These are phyloP conservation scores for Fusarium sp. DNA, from an alignment of 2,329 filamentous ascomycete species.

Conservation along the genomic window DNA sequence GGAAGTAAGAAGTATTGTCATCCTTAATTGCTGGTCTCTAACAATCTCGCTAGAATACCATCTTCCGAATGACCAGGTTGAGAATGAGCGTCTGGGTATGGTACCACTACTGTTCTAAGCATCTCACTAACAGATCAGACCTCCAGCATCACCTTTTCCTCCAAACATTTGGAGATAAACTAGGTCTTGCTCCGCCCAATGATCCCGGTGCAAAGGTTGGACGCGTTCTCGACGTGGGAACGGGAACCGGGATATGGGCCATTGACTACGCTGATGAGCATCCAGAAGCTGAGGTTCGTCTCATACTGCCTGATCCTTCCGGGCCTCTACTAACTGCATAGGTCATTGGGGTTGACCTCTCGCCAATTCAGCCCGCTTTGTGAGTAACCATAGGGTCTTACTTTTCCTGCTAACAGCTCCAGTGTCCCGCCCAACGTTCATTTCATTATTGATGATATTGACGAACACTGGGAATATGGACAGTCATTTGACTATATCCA, in stretches of 20 bases:
- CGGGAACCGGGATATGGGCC: neutral
- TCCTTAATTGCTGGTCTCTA: accelerated
- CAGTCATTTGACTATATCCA: neutral
- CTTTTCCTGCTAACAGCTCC: neutral
- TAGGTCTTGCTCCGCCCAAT: neutral
- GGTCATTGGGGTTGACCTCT: neutral
- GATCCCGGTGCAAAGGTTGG: accelerated
- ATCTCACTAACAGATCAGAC: neutral
- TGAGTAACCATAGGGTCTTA: accelerated
- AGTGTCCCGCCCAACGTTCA: neutral
- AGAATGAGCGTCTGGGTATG: neutral
- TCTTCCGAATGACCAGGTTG: neutral
- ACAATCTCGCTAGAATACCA: neutral
- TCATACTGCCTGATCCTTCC: too few species aligned
- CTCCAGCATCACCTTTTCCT: neutral
- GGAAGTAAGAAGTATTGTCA: neutral
- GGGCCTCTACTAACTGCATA: neutral
- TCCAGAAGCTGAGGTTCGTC: neutral
- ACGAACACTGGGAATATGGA: neutral
- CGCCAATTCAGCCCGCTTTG: neutral
- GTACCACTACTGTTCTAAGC: accelerated
- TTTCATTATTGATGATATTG: neutral
- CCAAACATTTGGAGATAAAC: neutral
- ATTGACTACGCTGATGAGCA: constrained; percentile 4
- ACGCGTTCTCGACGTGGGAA: neutral